A percentile compares a stretch with the other conserved stretches of the same genome.
Evolutionary conservation across 2,329 filamentous ascomycete species (phyloP).

Genomic region (Claviceps maximensis): DNA sequence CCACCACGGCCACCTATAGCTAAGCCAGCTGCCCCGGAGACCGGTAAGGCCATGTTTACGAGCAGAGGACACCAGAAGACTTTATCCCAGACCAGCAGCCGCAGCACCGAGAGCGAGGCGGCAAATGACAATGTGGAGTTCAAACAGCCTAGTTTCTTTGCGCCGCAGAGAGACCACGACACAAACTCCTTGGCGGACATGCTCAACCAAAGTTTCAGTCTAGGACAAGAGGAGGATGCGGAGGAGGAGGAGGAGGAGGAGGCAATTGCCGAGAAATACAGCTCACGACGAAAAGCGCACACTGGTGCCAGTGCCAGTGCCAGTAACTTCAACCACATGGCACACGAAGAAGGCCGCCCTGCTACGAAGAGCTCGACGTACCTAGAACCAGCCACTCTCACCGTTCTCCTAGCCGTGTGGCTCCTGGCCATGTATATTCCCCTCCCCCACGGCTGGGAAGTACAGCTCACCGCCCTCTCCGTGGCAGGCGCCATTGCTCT

Average conservation of each 20-base stretch:
- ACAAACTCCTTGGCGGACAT: constrained; percentile 30
- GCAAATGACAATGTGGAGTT: constrained; percentile 28
- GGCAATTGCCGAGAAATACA: not conserved
- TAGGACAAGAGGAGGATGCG: constrained; percentile 19
- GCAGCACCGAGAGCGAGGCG: not conserved
- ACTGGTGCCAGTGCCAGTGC: not conserved
- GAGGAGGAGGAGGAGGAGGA: constrained; percentile 10
- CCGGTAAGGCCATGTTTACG: constrained; percentile 36
- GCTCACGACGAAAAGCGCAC: not conserved
- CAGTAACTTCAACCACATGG: not conserved
- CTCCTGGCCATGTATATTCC: constrained; percentile 9
- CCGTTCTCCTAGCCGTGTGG: constrained; percentile 15
- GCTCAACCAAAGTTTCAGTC: constrained; percentile 29
- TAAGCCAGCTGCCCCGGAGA: constrained; percentile 29
- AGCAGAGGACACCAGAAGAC: constrained; percentile 9
- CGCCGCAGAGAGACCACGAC: constrained; percentile 25
- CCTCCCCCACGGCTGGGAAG: constrained; percentile 13
- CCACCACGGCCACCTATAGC: constrained; percentile 40
- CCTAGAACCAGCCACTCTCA: constrained; percentile 12
- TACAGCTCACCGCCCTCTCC: constrained; percentile 15
- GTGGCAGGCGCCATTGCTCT: constrained; percentile 18
- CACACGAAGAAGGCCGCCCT: not conserved
- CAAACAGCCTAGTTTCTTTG: constrained; percentile 49
- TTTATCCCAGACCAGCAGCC: constrained; percentile 4
- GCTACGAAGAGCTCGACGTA: not conserved